phyloP scores from a whole-genome alignment of 164 flowering plant genomes.

The Santalum album region DNA sequence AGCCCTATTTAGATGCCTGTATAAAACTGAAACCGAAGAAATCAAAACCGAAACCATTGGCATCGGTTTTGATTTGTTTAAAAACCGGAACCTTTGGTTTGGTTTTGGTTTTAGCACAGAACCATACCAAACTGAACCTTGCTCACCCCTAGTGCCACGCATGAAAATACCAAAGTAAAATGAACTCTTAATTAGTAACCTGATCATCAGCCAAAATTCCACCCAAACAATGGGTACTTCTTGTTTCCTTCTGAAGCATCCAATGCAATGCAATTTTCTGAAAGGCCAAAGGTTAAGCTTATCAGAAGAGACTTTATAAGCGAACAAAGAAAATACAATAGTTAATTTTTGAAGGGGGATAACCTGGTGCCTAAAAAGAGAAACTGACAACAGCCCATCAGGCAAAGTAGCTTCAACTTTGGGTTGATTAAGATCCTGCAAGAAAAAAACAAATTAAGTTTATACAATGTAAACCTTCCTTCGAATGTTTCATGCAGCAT shows the following conservation, averaged over 20 bases:
- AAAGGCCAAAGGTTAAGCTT: constrained; percentile 1
- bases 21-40: too few relatives aligned
- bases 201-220: constrained; percentile 98
- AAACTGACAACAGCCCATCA: constrained; percentile 67
- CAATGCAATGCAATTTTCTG: constrained; percentile 96
- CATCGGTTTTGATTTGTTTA: too few relatives aligned
- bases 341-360: neutral
- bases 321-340: neutral
- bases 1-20: too few relatives aligned
- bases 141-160: neutral
- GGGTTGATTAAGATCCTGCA: constrained; percentile 81
- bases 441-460: constrained; percentile 7
- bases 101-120: too few relatives aligned
- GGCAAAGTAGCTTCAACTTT: constrained; percentile 58
- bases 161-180: constrained; percentile 8
- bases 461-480: neutral
- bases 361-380: constrained; percentile 91
- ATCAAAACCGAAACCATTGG: too few relatives aligned
- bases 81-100: too few relatives aligned
- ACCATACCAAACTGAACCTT: too few relatives aligned
- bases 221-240: constrained; percentile 63
- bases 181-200: constrained; percentile 31
- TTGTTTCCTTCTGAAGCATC: constrained; percentile 88
- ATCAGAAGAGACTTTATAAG: neutral
- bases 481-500: too few relatives aligned